These are phyloP conservation scores for Ceratocystis ficicola DNA, from an alignment of 2,329 filamentous ascomycete species.

Conservation along the genomic window DNA sequence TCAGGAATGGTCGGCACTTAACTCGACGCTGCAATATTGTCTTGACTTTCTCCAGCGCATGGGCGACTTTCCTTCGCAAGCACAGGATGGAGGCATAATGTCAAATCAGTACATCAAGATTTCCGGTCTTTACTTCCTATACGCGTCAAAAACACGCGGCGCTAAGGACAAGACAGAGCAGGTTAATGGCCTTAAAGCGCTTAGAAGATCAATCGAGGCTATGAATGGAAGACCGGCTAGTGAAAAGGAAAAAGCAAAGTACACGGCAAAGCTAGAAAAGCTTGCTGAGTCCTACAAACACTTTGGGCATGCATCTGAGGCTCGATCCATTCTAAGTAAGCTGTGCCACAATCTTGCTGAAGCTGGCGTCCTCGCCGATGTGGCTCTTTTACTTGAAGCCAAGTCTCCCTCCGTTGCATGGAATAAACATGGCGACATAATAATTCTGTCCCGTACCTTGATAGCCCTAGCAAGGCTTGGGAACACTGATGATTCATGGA, in stretches of 20 bases:
- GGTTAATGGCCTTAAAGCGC: conserved; percentile 39
- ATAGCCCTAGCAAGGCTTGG: conserved; percentile 46
- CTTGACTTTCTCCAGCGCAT: conserved; percentile 42
- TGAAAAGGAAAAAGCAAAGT: conserved; percentile 48
- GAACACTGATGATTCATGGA: conserved; percentile 45
- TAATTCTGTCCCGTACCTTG: conserved; percentile 46
- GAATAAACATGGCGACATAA: conserved; percentile 38
- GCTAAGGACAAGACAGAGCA: conserved; percentile 33
- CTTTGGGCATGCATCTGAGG: conserved; percentile 42
- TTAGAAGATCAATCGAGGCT: conserved; percentile 52
- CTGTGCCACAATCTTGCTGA: conserved; percentile 52
- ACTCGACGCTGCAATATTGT: conserved; percentile 47
- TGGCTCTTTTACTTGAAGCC: conserved; percentile 40
- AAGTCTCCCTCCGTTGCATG: conserved; percentile 43
- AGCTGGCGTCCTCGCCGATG: conserved; percentile 42
- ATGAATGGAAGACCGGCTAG: conserved; percentile 41
- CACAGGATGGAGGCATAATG: conserved; percentile 27
- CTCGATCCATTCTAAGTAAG: conserved; percentile 44
- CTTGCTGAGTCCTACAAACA: conserved; percentile 49
- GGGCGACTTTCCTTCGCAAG: conserved; percentile 30
- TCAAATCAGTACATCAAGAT: conserved; percentile 50
- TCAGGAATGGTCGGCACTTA: conserved; percentile 43
- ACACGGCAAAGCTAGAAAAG: conserved; percentile 53
- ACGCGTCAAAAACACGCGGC: conserved; percentile 32
- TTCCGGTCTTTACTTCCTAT: conserved; percentile 59